Evolutionary conservation across 2,329 filamentous ascomycete genomes (phyloP), one percentile per base, ranked within the genome.

Genomic region (Ampelomyces quisqualis): DNA sequence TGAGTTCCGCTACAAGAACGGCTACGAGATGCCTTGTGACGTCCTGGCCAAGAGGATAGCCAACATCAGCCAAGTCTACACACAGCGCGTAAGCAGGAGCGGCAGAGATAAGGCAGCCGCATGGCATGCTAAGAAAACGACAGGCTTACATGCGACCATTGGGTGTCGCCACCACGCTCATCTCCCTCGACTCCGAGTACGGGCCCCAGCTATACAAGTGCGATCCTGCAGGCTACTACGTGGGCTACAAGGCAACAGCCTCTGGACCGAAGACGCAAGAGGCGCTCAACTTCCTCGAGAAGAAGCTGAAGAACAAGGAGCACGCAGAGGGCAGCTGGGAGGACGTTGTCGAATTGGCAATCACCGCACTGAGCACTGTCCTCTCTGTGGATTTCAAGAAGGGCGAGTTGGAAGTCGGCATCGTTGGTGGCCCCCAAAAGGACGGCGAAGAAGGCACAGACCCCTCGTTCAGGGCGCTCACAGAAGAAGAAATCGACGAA

Each of bases 381-480:
- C 79, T 98, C 53, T 96, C 91, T 73, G 95, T 97, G 71, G 93
- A 98, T 71, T 98, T 98, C 79, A 98, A 98, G 82, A 97, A 97
- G 79, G 87, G 87, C 60, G 93, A 98, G 77, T 85, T 98, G 69
- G 93, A 98, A 76, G 88, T 98, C 72, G 93, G 93, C 51, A 90
- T 98, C 65, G 93, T 96, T 39, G 93, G 93, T 55, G 91, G 90
- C 20, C 90, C 91, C 43, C 80, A 82, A 61, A 73, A 77, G 44
- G 88, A 95, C 65, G 91, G 90, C 55, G 79, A 87, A 73, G 87
- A 94, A 69, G 89, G 88, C 53, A 86, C 85, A 50, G 80, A 88
- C 62, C 72, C 85, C 34, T 77, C 77, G 49, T 98, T 98, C 79
- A 84, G 90, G 69, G 86, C 84, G 58, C 79, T 98, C 71, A 95